Evolutionary conservation across 768 basidiomycete genomes (phyloP).

Genomic region (Mycena haematopus): DNA sequence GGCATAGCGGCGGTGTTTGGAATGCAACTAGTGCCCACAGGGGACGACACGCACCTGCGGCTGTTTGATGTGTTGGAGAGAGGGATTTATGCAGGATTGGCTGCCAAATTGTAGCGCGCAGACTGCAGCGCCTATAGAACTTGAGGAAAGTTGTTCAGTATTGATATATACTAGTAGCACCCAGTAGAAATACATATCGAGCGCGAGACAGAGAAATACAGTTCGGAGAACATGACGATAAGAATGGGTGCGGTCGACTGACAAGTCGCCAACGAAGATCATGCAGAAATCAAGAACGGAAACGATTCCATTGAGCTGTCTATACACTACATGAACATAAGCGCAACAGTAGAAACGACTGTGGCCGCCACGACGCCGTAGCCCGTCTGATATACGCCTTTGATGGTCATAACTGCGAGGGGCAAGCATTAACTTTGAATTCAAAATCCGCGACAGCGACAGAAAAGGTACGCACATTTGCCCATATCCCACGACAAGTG

Average conservation of each 20-base stretch:
- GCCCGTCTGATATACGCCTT: conserved; percentile 79
- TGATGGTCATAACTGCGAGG: conserved; percentile 74
- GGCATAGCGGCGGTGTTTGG: conserved; percentile 18
- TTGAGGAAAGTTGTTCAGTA: too few species aligned
- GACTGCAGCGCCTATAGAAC: too few species aligned
- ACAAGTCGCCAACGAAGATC: neutral
- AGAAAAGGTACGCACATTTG: conserved; percentile 69
- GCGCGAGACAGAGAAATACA: too few species aligned
- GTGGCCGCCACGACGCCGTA: conserved; percentile 86
- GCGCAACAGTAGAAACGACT: conserved; percentile 73
- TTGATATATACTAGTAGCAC: too few species aligned
- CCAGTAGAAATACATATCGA: too few species aligned
- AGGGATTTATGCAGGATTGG: conserved; percentile 1
- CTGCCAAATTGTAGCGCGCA: too few species aligned
- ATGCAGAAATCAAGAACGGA: too few species aligned
- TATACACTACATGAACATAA: conserved; percentile 55
- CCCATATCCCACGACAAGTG: conserved; percentile 91
- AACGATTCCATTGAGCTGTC: neutral
- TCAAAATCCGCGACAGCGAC: neutral
- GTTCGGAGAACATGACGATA: too few species aligned
- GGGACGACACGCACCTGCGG: neutral
- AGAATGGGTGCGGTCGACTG: too few species aligned
- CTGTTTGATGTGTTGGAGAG: conserved; percentile 13
- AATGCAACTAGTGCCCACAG: conserved; percentile 13
- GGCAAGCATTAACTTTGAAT: conserved; percentile 5